Percentiles rank a stretch among this genome's conserved stretches.
These are phyloP conservation scores for Gracilaria caudata DNA, from an alignment of 23 red algal species.

Conservation along the genomic window DNA sequence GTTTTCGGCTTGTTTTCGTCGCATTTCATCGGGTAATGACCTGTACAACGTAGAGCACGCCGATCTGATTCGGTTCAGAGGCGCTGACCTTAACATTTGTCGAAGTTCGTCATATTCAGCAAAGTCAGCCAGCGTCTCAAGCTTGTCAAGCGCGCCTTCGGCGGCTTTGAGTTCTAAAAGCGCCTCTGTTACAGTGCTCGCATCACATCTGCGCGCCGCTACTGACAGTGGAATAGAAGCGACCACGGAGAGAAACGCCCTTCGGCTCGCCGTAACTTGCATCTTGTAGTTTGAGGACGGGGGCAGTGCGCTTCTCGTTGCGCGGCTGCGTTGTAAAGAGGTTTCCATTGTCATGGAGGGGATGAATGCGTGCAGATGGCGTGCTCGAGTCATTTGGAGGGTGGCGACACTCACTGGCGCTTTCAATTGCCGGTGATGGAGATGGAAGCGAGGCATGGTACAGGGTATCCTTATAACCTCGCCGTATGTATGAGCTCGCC, in stretches of 20 bases:
- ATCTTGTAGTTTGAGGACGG: neutral
- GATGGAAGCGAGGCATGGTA: too few species aligned
- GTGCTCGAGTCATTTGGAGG: neutral
- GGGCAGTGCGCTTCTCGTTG: neutral
- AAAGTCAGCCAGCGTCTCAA: neutral
- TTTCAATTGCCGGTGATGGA: too few species aligned
- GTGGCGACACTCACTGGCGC: neutral
- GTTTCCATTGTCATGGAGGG: neutral
- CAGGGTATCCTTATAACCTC: too few species aligned
- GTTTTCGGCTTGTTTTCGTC: neutral
- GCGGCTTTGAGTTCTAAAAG: neutral
- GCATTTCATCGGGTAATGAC: neutral
- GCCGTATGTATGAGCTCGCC: too few species aligned
- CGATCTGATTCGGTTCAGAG: slow-evolving; percentile 9
- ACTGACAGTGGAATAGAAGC: neutral
- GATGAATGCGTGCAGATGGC: neutral
- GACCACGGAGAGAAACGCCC: neutral
- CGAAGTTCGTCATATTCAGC: slow-evolving; percentile 2
- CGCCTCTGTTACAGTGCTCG: neutral
- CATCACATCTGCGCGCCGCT: neutral
- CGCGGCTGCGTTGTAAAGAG: neutral
- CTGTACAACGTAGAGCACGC: slow-evolving; percentile 9
- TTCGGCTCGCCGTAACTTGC: neutral
- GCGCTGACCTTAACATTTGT: neutral
- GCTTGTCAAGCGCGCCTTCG: neutral